Conservation (phyloP, 345 rosid species). For the Gossypioides kirkii region DNA sequence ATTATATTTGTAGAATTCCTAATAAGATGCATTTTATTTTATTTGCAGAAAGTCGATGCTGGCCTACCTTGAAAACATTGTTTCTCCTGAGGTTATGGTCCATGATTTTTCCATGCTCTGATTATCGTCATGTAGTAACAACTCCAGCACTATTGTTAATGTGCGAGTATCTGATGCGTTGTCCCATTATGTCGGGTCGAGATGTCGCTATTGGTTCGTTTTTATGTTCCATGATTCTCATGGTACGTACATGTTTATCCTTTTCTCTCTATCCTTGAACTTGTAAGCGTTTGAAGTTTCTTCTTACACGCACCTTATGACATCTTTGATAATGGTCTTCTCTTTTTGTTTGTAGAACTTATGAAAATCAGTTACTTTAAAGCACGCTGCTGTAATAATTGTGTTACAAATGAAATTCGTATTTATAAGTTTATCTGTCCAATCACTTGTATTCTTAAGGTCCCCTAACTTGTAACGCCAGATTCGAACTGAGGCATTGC, state of each 20-base stretch:
- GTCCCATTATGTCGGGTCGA: conserved; percentile 70
- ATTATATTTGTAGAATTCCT: conserved; percentile 1
- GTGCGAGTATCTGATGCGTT: conserved; percentile 94
- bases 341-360: not conserved
- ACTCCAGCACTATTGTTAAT: conserved; percentile 77
- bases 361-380: not conserved
- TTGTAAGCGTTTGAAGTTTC: not conserved
- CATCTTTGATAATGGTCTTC: not conserved
- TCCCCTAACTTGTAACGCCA: not conserved
- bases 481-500: not conserved
- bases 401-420: not conserved
- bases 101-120: conserved; percentile 90
- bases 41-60: conserved; percentile 61
- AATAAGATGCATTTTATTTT: not conserved
- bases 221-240: conserved; percentile 76
- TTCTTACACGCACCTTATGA: not conserved
- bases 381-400: not conserved
- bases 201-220: conserved; percentile 84
- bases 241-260: conserved; percentile 33
- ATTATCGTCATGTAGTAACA: conserved; percentile 89
- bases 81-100: conserved; percentile 89
- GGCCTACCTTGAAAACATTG: conserved; percentile 90
- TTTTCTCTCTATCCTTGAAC: not conserved
- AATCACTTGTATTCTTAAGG: not conserved
- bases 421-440: not conserved